Evolutionary conservation across 225 moss, liverwort and hornwort genomes (phyloP).

Genomic region (Polytrichum formosum): DNA sequence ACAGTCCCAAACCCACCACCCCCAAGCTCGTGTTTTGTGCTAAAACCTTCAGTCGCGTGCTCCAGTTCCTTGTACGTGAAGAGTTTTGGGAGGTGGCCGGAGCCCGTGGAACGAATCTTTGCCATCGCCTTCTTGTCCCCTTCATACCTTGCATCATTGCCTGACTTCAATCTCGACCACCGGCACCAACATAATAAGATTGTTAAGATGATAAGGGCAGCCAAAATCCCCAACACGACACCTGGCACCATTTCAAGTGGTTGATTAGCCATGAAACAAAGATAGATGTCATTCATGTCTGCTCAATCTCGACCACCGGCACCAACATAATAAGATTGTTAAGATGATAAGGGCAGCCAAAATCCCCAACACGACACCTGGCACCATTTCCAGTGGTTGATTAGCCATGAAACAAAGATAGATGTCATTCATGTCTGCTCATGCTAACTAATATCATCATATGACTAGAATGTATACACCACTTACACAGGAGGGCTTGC

Average conservation of each 20-base stretch:
- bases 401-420: background rate
- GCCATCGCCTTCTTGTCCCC: slow-evolving; percentile 43
- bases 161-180: slow-evolving; percentile 9
- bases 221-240: slow-evolving; percentile 16
- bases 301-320: slow-evolving; percentile 19
- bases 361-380: slow-evolving; percentile 26
- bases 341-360: slow-evolving; percentile 18
- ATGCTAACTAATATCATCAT: background rate
- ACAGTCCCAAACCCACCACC: slow-evolving; percentile 88
- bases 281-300: background rate
- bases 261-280: background rate
- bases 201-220: slow-evolving; percentile 15
- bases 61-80: slow-evolving; percentile 82
- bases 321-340: slow-evolving; percentile 2
- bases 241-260: slow-evolving; percentile 17
- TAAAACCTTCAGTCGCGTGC: slow-evolving; percentile 62
- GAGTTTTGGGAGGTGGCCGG: slow-evolving; percentile 31
- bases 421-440: background rate
- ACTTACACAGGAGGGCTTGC: background rate
- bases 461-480: background rate
- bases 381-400: background rate
- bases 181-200: slow-evolving; percentile 28
- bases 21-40: slow-evolving; percentile 55
- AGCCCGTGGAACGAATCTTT: slow-evolving; percentile 35
- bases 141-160: slow-evolving; percentile 19